phyloP scores from a whole-genome alignment of 2,329 filamentous ascomycete genomes.

The Tolypocladium ophioglossoides region DNA sequence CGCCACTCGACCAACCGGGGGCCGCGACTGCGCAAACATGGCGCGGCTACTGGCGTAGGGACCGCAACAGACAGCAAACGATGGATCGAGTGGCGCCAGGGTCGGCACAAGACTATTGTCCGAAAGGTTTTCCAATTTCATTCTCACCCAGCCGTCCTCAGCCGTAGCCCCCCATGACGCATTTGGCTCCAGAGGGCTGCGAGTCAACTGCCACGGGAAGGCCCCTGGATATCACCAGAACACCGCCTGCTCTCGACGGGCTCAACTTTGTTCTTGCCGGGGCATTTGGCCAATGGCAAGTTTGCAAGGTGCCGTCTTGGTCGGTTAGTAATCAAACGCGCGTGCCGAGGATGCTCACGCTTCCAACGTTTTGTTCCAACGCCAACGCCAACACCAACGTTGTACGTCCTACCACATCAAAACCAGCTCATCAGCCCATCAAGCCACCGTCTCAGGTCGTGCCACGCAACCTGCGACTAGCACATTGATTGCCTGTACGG shows the following conservation, averaged over 20 bases:
- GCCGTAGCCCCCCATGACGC: background rate
- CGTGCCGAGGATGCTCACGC: background rate
- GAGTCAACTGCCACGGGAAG: background rate
- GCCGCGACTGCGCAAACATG: background rate
- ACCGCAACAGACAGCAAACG: background rate
- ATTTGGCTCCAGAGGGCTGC: background rate
- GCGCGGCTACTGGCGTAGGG: background rate
- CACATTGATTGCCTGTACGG: background rate
- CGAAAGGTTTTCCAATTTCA: background rate
- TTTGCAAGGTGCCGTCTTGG: background rate
- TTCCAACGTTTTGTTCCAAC: background rate
- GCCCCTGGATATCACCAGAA: background rate
- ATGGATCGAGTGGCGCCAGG: background rate
- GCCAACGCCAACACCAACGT: background rate
- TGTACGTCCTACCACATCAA: too few relatives aligned
- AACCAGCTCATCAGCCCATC: too few relatives aligned
- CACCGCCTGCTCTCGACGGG: too few relatives aligned
- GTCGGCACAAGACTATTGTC: background rate
- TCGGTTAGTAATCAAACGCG: background rate
- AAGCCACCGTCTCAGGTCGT: background rate
- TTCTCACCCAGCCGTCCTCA: background rate
- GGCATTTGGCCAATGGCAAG: background rate
- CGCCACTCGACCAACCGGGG: background rate
- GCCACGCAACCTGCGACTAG: background rate
- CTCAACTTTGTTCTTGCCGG: background rate